These are phyloP conservation scores for Solanum etuberosum DNA, from an alignment of 257 asterid species.

Conservation along the genomic window DNA sequence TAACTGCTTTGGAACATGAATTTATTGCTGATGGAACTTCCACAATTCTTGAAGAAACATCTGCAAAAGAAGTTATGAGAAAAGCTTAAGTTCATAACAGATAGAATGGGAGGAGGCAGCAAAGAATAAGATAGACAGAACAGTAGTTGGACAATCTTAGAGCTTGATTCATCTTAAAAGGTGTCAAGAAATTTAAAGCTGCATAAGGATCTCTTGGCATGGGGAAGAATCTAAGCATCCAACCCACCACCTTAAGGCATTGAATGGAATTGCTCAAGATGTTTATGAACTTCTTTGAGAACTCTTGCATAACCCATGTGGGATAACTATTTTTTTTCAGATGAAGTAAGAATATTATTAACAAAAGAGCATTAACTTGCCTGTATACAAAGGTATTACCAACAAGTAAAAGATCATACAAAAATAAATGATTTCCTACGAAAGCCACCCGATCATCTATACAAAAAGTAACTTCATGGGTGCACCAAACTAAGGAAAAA, in stretches of 20 bases:
- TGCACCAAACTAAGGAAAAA: background rate
- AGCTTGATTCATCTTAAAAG: background rate
- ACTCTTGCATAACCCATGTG: background rate
- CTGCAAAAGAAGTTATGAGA: slow-evolving; percentile 29
- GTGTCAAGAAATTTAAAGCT: background rate
- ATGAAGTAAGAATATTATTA: background rate
- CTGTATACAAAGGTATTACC: background rate
- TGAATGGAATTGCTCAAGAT: background rate
- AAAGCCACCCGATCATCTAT: background rate
- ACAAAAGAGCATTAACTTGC: background rate
- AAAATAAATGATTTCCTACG: background rate
- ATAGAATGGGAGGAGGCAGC: background rate
- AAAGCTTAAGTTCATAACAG: background rate
- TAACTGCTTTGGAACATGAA: slow-evolving; percentile 66
- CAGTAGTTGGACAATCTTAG: background rate
- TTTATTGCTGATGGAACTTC: slow-evolving; percentile 45
- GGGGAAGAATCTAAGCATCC: background rate
- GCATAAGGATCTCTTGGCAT: background rate
- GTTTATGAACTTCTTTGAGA: background rate
- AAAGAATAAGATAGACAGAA: background rate
- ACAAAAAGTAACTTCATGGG: background rate
- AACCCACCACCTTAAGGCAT: background rate
- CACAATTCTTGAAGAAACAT: slow-evolving; percentile 36
- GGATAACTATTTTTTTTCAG: background rate
- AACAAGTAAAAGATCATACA: background rate